Base-by-base conservation (phyloP, 768 basidiomycete species). In the Scleroderma bovista region DNA sequence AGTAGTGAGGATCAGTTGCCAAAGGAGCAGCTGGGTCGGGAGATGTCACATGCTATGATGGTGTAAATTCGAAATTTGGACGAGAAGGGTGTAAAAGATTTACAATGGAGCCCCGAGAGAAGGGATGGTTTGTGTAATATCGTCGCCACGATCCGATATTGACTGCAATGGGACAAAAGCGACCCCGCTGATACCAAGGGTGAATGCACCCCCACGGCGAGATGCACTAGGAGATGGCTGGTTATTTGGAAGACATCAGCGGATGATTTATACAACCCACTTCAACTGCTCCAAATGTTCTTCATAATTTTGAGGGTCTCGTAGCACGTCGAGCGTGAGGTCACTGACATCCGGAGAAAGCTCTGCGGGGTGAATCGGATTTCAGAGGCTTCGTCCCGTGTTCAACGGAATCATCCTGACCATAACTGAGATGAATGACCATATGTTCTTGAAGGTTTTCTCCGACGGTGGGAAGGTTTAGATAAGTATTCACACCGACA, bases 391-490 rank as follows among this genome's bases (percentile, higher is more conserved):
- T n/a, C n/a, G n/a, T n/a, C n/a, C n/a, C n/a, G n/a, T 29, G 17
- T 36, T 19, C 33, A 42, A n/a, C 12, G 5, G 33, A 20, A 10
- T 34, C 12, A 40, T 34, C 44, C 60, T 6, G 37, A 70, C 70
- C 66, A 19, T 47, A 69, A 24, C 52, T 56, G 23, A 64, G 34
- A 2, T 53, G 56, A 9, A 49, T 31, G n/a, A 57, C 59, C 44
- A 60, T 49, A 50, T 81, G 79, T 50, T 80, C 79, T 53, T 79
- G 77, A n/a, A 77, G 62, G 53, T 80, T 80, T 59, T 72, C 69
- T 1, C 80, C 80, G 12, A 82, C 79, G 12, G 71, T 72, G 6
- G 72, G 71, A 2, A 64, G 53, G 6, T 56, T 31, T 22, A 64
- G 40, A 47, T 66, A 60, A 20, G 65, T 48, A 0, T 62, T 51